A percentile compares a stretch with the other conserved stretches of the same genome.
phyloP scores from a whole-genome alignment of 352 stramenopile genomes.

The Pythium scleroteichum region DNA sequence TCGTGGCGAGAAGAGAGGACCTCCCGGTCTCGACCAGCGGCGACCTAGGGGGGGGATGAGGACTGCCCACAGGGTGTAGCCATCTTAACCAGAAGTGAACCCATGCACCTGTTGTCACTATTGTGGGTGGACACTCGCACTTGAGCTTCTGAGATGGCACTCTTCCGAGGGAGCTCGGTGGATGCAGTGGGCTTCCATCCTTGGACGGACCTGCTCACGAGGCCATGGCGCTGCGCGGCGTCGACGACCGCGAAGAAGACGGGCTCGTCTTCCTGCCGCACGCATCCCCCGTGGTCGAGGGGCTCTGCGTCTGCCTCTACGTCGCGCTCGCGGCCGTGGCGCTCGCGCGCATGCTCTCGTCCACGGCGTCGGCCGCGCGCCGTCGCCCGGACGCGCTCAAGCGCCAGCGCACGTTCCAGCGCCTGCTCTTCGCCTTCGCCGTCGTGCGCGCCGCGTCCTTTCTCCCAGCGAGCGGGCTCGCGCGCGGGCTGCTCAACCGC shows the following conservation, averaged over 20 bases:
- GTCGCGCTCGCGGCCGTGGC: slow-evolving; percentile 54
- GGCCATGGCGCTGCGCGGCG: slow-evolving; percentile 1
- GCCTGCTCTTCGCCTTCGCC: slow-evolving; percentile 64
- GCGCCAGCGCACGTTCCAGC: slow-evolving; percentile 71
- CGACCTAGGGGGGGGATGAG: too few species aligned
- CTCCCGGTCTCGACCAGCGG: too few species aligned
- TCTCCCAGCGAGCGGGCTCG: slow-evolving; percentile 28
- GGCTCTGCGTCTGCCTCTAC: slow-evolving; percentile 66
- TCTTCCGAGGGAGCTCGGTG: slow-evolving; percentile 16
- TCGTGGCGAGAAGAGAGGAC: neutral
- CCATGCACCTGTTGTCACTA: slow-evolving; percentile 9
- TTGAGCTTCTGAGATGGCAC: slow-evolving; percentile 6
- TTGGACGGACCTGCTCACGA: neutral
- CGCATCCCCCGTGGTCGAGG: slow-evolving; percentile 43
- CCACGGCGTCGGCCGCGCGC: slow-evolving; percentile 28
- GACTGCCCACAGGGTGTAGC: neutral
- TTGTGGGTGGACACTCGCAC: too few species aligned
- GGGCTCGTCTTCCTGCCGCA: slow-evolving; percentile 56
- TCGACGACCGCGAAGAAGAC: slow-evolving; percentile 11
- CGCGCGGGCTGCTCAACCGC: slow-evolving; percentile 67
- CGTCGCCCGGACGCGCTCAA: slow-evolving; percentile 38
- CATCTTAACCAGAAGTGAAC: neutral
- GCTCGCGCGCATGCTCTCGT: slow-evolving; percentile 43
- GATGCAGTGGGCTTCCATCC: neutral
- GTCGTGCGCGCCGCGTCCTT: slow-evolving; percentile 62